These are phyloP conservation scores for Exophiala sp. DNA, from an alignment of 2,329 filamentous ascomycete genomes.

Conservation along the genomic window DNA sequence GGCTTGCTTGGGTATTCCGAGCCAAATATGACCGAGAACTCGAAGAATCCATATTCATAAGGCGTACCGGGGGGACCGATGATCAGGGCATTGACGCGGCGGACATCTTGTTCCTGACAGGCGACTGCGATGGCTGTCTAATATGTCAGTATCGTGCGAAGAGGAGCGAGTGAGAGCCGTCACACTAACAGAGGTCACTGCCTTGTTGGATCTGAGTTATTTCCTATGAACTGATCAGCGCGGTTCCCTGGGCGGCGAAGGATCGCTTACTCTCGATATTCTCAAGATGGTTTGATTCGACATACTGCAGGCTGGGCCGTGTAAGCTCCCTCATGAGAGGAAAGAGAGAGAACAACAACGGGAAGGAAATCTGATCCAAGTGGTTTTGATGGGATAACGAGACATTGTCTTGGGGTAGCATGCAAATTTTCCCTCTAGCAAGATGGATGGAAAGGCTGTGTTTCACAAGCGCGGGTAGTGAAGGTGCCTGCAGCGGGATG, in stretches of 20 bases:
- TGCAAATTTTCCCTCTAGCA: background rate
- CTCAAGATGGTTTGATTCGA: slow-evolving; percentile 82
- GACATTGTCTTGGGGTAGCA: slow-evolving; percentile 9
- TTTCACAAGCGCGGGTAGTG: slow-evolving; percentile 11
- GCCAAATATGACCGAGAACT: slow-evolving; percentile 52
- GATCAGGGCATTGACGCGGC: slow-evolving; percentile 79
- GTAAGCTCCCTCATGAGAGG: slow-evolving; percentile 5
- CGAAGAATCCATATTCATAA: slow-evolving; percentile 96
- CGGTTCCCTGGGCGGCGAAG: slow-evolving; percentile 18
- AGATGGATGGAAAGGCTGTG: slow-evolving; percentile 16
- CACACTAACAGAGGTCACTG: slow-evolving; percentile 68
- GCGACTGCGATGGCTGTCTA: slow-evolving; percentile 67
- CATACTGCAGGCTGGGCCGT: slow-evolving; percentile 43
- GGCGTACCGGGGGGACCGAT: slow-evolving; percentile 90
- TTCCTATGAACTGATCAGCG: slow-evolving; percentile 53
- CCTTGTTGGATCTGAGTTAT: slow-evolving; percentile 77
- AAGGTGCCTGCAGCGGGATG: slow-evolving; percentile 5
- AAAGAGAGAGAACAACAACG: background rate
- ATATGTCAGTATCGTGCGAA: slow-evolving; percentile 16
- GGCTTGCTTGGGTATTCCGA: slow-evolving; percentile 69
- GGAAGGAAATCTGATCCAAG: slow-evolving; percentile 2
- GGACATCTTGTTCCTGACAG: slow-evolving; percentile 80
- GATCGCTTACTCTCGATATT: slow-evolving; percentile 65
- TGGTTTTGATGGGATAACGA: slow-evolving; percentile 6
- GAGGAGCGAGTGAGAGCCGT: background rate